Percentiles rank a stretch among this genome's conserved stretches.
phyloP scores from a whole-genome alignment of 345 rosid genomes.

The Erucastrum elatum region DNA sequence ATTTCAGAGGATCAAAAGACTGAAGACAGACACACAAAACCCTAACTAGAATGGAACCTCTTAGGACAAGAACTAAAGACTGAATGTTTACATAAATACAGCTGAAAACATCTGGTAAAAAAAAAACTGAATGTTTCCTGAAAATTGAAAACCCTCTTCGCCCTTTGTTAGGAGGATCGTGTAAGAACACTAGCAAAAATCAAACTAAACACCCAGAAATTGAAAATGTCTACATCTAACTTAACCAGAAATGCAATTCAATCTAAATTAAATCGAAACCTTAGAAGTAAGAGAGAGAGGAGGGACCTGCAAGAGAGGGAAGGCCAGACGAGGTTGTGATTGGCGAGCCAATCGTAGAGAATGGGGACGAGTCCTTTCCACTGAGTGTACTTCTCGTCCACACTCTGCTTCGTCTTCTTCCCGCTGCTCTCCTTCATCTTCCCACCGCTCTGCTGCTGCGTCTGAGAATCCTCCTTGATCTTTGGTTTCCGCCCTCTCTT shows the following conservation, averaged over 20 bases:
- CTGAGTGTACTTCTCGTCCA: constrained; percentile 87
- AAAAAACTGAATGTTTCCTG: too few relatives aligned
- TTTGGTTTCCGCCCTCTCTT: constrained; percentile 96
- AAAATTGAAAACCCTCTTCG: too few relatives aligned
- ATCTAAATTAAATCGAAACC: constrained; percentile 28
- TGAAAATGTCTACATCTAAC: not conserved
- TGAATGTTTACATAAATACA: too few relatives aligned
- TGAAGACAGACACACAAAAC: too few relatives aligned
- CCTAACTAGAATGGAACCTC: too few relatives aligned
- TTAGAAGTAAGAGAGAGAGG: constrained; percentile 17
- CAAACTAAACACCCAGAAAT: constrained; percentile 16
- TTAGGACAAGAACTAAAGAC: too few relatives aligned
- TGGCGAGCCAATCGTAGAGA: constrained; percentile 98
- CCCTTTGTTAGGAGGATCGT: too few relatives aligned
- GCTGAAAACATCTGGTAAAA: too few relatives aligned
- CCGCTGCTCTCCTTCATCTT: constrained; percentile 33
- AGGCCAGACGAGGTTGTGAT: constrained; percentile 99
- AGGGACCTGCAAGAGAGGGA: constrained; percentile 98
- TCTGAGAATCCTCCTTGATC: constrained; percentile 68
- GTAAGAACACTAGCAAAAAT: not conserved
- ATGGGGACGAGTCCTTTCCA: constrained; percentile 96
- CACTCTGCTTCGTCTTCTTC: constrained; percentile 45
- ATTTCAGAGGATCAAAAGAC: not conserved
- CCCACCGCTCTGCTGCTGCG: constrained; percentile 38
- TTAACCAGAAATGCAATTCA: not conserved